Base-by-base conservation (phyloP, 805 yeast genomes). In the Candida taoyuanica region DNA sequence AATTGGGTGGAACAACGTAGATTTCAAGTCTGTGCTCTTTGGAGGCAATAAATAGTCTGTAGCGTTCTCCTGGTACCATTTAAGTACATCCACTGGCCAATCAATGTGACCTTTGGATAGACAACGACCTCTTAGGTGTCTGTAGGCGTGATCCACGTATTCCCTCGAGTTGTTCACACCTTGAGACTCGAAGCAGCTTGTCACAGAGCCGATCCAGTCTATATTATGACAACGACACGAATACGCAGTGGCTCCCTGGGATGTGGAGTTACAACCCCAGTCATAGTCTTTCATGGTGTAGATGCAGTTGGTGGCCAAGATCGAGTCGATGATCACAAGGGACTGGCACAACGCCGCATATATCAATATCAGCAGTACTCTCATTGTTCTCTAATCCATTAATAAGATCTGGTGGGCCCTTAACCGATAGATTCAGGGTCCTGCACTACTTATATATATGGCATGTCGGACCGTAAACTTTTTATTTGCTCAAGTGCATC, bases 191-290 rank as follows among this genome's bases (percentile, higher is more conserved):
- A 70, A 56, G 52, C 76, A 71, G 31, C 56, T 60, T 1, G 74
- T 58, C 1, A 70, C 60, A 0, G 72, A 60, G 2, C 72, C 73
- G 17, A 70, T 40, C 73, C 73, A 71, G 29, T 67, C 61, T 17
- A 56, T 41, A 45, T 68, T 68, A 4, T 48, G 46, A 47, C 76
- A 71, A 15, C 68, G 63, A 36, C 76, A 71, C 3, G 41, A 48
- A 42, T 62, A 68, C 2, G 60, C 53, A 4, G 44, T 49, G 47
- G 57, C 62, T 21, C 58, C 58, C 36, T 61, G 61, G 1, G 61
- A 52, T 7, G 59, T 58, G 7, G 64, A 40, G 20, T 51, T 46
- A 44, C 76, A 70, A 1, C 70, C 71, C 74, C 74, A 70, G 37
- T 68, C 65, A 34, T 57, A 60, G 21, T 52, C 53, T 31, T 55